Conservation (phyloP, 345 rosid genomes). For the Atalantia buxifolia region DNA sequence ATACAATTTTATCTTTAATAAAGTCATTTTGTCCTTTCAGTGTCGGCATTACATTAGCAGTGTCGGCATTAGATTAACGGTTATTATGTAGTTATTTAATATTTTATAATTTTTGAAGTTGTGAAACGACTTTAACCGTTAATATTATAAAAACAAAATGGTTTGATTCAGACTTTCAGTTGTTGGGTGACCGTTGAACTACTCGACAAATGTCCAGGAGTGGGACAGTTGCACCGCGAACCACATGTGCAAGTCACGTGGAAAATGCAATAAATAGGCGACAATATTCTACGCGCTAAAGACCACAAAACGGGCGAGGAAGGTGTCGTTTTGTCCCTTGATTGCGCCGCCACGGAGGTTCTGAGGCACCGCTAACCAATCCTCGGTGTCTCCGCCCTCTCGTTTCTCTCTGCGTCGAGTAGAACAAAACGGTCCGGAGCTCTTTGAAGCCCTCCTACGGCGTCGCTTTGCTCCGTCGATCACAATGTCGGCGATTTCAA, state of each 20-base stretch:
- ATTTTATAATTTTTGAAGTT: too few relatives aligned
- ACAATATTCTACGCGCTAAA: neutral
- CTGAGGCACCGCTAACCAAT: slow-evolving; percentile 8
- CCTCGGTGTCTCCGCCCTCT: slow-evolving; percentile 42
- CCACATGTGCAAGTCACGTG: neutral
- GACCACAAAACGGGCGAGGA: neutral
- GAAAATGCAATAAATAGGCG: neutral
- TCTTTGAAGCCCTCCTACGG: neutral
- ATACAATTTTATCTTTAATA: too few relatives aligned
- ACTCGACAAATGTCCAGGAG: too few relatives aligned
- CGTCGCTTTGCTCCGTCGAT: neutral
- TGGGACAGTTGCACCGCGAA: neutral
- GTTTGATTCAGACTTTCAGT: too few relatives aligned
- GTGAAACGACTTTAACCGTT: too few relatives aligned
- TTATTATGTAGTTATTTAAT: too few relatives aligned
- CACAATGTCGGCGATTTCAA: slow-evolving; percentile 33
- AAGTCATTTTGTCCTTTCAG: too few relatives aligned
- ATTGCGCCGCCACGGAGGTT: neutral
- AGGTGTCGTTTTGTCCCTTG: neutral
- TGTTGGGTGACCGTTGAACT: too few relatives aligned
- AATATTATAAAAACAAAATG: too few relatives aligned
- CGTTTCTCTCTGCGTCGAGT: neutral
- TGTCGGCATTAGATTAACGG: too few relatives aligned
- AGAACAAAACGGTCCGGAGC: neutral
- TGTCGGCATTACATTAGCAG: too few relatives aligned